Conservation (phyloP, 2,329 filamentous ascomycete genomes). For the Alternaria triticina region DNA sequence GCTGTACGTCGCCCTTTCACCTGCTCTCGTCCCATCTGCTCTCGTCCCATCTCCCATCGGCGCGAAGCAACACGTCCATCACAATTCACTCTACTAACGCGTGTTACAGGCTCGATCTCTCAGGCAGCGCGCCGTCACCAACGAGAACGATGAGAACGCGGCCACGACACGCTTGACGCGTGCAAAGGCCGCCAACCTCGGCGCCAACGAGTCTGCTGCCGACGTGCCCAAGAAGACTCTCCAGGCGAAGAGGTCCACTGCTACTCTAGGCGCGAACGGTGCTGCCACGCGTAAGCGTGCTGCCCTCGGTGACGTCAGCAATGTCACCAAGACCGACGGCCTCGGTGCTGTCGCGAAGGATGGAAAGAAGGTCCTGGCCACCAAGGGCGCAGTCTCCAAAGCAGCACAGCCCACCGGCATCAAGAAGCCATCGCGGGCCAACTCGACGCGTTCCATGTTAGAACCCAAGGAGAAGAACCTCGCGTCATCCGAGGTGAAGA, state of each 20-base stretch:
- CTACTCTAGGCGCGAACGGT: conserved; percentile 46
- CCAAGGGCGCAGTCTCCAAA: conserved; percentile 77
- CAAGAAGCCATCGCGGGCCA: conserved; percentile 70
- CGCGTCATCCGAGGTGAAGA: conserved; percentile 68
- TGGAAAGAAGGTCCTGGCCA: conserved; percentile 73
- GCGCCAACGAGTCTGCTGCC: conserved; percentile 59
- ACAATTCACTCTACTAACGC: conserved; percentile 49
- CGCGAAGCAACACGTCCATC: conserved; percentile 9
- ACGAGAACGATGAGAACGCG: conserved; percentile 93
- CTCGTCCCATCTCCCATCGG: conserved; percentile 14
- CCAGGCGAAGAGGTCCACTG: conserved; percentile 53
- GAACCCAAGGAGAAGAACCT: conserved; percentile 75
- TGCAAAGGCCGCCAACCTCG: conserved; percentile 81
- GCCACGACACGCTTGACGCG: conserved; percentile 84
- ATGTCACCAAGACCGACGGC: conserved; percentile 78
- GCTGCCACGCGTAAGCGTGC: conserved; percentile 72
- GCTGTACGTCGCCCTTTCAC: conserved; percentile 53
- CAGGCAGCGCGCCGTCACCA: conserved; percentile 77
- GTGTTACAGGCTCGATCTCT: conserved; percentile 68
- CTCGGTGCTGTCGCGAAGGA: conserved; percentile 49
- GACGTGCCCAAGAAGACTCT: conserved; percentile 62
- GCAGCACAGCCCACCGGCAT: conserved; percentile 78
- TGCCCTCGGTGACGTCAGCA: conserved; percentile 93
- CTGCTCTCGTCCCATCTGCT: conserved; percentile 7
- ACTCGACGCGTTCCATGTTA: conserved; percentile 68